phyloP scores from a whole-genome alignment of 345 rosid species.

The Eucalyptus camaldulensis region DNA sequence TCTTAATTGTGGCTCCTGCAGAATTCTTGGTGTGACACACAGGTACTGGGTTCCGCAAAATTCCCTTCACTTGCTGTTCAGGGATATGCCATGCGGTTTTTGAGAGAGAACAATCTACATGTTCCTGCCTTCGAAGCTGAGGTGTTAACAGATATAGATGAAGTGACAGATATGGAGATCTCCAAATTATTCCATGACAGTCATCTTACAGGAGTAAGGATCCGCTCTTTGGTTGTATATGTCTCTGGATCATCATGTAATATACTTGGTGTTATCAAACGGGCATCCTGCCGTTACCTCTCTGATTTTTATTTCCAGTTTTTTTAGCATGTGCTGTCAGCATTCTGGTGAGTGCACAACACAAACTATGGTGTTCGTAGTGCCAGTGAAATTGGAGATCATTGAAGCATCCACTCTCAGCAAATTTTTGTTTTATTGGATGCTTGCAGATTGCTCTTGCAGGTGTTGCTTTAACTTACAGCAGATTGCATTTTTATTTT shows the following conservation, averaged over 20 bases:
- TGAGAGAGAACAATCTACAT: conserved; percentile 40
- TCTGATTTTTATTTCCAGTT: neutral
- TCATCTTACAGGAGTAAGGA: conserved; percentile 70
- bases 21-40: conserved; percentile 28
- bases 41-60: conserved; percentile 11
- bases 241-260: neutral
- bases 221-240: neutral
- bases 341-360: neutral
- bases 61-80: conserved; percentile 24
- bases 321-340: neutral
- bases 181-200: conserved; percentile 49
- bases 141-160: conserved; percentile 48
- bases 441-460: neutral
- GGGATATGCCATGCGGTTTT: conserved; percentile 79
- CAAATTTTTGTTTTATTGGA: neutral
- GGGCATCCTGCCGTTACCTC: neutral
- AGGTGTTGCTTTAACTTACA: neutral
- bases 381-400: neutral
- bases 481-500: neutral
- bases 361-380: neutral
- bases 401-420: neutral
- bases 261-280: neutral
- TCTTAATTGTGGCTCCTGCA: conserved; percentile 2
- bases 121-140: conserved; percentile 41
- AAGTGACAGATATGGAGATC: conserved; percentile 34